Evolutionary conservation across 208 protist species (phyloP).

Genomic region (Leishmania amazonensis): DNA sequence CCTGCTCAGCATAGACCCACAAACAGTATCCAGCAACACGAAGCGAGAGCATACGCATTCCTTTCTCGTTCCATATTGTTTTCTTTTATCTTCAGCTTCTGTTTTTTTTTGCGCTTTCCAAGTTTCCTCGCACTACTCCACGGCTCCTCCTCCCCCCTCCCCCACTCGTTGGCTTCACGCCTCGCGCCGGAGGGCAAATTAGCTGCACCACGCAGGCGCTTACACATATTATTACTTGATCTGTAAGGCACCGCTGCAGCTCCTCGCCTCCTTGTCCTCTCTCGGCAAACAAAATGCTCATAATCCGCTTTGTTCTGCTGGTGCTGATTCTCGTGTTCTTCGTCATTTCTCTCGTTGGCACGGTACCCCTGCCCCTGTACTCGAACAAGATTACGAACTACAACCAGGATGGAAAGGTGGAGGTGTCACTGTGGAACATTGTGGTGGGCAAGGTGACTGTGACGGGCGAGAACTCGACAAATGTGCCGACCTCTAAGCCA

Average conservation of each 20-base stretch:
- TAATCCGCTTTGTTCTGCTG: conserved; percentile 42
- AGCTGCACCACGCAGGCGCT: background rate
- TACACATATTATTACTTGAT: background rate
- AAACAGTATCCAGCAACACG: background rate
- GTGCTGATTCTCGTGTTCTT: conserved; percentile 33
- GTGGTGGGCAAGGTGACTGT: conserved; percentile 23
- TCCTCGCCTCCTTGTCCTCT: background rate
- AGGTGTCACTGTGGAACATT: conserved; percentile 43
- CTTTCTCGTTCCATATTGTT: background rate
- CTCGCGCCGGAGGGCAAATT: background rate
- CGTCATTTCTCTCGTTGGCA: conserved; percentile 46
- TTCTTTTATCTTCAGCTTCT: background rate
- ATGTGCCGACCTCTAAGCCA: conserved; percentile 16
- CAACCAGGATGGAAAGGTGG: conserved; percentile 35
- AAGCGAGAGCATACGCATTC: background rate
- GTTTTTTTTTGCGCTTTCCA: background rate
- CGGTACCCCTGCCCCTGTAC: conserved; percentile 42
- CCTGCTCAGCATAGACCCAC: background rate
- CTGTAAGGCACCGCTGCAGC: background rate
- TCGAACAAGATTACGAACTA: conserved; percentile 24
- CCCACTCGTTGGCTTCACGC: background rate
- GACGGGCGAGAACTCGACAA: conserved; percentile 15
- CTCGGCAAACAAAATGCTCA: conserved; percentile 22
- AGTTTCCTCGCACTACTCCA: background rate
- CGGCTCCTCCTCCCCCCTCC: background rate